These are phyloP conservation scores for Akanthomyces lecanii DNA, from an alignment of 2,329 filamentous ascomycete species.

Conservation along the genomic window DNA sequence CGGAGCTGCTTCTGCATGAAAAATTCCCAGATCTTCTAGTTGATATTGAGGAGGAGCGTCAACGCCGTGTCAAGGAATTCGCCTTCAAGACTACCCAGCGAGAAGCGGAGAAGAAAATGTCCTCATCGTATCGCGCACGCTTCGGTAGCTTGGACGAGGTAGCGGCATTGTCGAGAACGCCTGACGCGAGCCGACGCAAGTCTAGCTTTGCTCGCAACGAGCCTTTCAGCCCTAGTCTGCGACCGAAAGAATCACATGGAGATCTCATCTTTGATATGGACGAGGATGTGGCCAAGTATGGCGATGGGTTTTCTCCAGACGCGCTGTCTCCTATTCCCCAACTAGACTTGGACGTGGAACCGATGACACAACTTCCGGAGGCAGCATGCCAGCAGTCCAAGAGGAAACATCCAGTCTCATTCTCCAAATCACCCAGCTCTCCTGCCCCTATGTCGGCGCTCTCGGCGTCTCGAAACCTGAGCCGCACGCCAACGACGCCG, in stretches of 20 bases:
- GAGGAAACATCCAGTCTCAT: conserved; percentile 19
- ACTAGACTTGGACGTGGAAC: conserved; percentile 25
- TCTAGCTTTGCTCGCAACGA: conserved; percentile 48
- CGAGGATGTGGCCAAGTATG: conserved; percentile 44
- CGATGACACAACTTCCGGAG: conserved; percentile 28
- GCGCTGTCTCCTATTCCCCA: conserved; percentile 18
- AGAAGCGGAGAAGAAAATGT: conserved; percentile 61
- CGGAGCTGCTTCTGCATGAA: conserved; percentile 62
- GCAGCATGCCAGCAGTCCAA: conserved; percentile 28
- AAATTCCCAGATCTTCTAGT: conserved; percentile 58
- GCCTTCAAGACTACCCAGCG: conserved; percentile 59
- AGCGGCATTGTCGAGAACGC: conserved; percentile 35
- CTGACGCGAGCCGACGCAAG: conserved; percentile 44
- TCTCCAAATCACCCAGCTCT: conserved; percentile 10
- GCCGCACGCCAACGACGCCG: background rate
- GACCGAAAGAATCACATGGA: conserved; percentile 61
- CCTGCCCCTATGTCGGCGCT: background rate
- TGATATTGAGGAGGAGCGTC: conserved; percentile 65
- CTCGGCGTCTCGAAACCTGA: background rate
- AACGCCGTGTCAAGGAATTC: conserved; percentile 71
- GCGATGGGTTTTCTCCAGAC: conserved; percentile 28
- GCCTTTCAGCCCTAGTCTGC: conserved; percentile 61
- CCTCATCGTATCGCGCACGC: conserved; percentile 56
- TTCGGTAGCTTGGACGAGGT: conserved; percentile 63
- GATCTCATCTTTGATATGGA: conserved; percentile 96